phyloP scores from a whole-genome alignment of 139 green algal species.

The Diplosphaera chodatii region DNA sequence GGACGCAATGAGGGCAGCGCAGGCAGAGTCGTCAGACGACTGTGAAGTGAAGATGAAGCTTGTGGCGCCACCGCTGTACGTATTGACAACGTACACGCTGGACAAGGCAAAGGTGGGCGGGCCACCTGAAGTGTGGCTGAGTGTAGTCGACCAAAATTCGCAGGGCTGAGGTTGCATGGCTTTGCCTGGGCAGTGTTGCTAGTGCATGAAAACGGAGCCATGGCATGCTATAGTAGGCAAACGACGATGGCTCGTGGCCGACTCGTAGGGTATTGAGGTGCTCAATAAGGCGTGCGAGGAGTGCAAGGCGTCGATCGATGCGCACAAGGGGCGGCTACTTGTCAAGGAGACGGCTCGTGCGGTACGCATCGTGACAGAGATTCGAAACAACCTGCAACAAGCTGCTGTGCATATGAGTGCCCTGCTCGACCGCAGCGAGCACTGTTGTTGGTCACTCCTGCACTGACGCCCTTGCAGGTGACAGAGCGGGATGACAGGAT shows the following conservation, averaged over 20 bases:
- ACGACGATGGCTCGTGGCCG: neutral
- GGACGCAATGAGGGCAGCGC: constrained; percentile 75
- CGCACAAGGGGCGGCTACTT: constrained; percentile 76
- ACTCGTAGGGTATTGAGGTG: constrained; percentile 45
- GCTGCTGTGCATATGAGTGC: no score
- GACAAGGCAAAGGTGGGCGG: constrained; percentile 9
- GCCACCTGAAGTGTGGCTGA: no score
- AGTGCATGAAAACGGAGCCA: no score
- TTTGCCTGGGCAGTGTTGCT: no score
- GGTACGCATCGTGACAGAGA: no score
- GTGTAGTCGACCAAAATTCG: no score
- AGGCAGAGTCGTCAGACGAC: constrained; percentile 60
- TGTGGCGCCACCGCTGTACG: constrained; percentile 95
- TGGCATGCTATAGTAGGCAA: neutral
- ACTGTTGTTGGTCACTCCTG: no score
- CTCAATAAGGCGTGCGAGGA: constrained; percentile 71
- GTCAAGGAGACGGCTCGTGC: constrained; percentile 91
- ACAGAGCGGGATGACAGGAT: constrained; percentile 83
- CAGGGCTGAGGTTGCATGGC: no score
- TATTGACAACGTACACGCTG: constrained; percentile 76
- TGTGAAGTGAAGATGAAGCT: constrained; percentile 94
- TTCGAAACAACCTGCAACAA: no score
- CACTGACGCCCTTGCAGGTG: neutral
- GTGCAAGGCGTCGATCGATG: constrained; percentile 68
- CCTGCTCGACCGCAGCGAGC: no score